phyloP scores from a whole-genome alignment of 2,329 filamentous ascomycete species.

The Metarhizium album region DNA sequence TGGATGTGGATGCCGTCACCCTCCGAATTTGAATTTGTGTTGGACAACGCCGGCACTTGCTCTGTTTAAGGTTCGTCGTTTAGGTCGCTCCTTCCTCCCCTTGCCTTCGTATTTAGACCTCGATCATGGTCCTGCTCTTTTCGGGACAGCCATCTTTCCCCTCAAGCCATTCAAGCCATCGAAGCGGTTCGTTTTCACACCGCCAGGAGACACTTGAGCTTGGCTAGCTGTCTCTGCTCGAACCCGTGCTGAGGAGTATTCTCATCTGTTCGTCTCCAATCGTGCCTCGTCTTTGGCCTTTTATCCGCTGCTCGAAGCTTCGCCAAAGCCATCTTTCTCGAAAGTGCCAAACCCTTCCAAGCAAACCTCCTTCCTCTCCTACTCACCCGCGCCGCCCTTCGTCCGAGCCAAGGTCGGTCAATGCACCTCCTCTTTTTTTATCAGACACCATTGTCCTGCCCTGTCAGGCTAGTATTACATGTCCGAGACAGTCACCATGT shows the following conservation, averaged over 20 bases:
- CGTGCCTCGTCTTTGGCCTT: too few species aligned
- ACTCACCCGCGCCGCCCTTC: not conserved
- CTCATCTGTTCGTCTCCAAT: not conserved
- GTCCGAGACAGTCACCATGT: too few species aligned
- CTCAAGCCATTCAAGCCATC: not conserved
- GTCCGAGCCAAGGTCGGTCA: not conserved
- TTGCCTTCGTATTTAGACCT: not conserved
- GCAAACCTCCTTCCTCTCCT: too few species aligned
- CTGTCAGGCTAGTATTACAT: too few species aligned
- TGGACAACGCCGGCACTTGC: not conserved
- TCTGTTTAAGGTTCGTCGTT: not conserved
- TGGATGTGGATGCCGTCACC: too few species aligned
- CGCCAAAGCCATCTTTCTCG: too few species aligned
- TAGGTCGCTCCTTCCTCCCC: not conserved
- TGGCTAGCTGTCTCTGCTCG: too few species aligned
- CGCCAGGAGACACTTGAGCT: not conserved
- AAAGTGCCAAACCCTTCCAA: too few species aligned
- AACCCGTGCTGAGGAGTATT: too few species aligned
- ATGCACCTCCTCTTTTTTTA: not conserved
- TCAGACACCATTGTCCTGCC: not conserved
- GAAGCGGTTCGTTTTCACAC: not conserved
- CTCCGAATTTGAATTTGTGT: too few species aligned
- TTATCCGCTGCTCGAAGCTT: too few species aligned
- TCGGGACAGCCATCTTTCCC: not conserved
- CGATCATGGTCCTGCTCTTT: not conserved